Conservation (phyloP, 495 filamentous ascomycete species). For the Penicillium antarcticum region DNA sequence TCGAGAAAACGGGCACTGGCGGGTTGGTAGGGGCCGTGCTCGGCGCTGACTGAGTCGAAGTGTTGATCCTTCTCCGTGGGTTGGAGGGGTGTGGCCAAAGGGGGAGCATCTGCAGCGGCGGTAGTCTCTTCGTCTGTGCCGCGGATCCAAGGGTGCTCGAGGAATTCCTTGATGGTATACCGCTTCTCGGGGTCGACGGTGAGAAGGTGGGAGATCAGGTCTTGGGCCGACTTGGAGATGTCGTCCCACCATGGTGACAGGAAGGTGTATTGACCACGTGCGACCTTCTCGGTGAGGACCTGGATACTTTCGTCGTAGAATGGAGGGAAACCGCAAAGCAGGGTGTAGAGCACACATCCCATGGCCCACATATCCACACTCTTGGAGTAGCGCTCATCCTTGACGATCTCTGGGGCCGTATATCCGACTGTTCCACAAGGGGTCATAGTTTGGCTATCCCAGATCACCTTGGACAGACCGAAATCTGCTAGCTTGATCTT, state of each 20-base stretch:
- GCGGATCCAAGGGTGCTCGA: constrained; percentile 88
- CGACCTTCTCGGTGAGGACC: constrained; percentile 95
- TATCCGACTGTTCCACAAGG: constrained; percentile 98
- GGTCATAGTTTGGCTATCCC: constrained; percentile 99
- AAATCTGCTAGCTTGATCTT: constrained; percentile 97
- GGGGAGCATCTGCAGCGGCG: constrained; percentile 73
- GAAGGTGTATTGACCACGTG: constrained; percentile 95
- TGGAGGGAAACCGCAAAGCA: constrained; percentile 95
- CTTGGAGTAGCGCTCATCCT: constrained; percentile 98
- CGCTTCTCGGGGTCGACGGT: constrained; percentile 91
- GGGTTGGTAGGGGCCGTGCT: constrained; percentile 40
- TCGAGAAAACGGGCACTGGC: constrained; percentile 46
- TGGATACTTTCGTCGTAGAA: constrained; percentile 99
- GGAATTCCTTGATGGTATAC: constrained; percentile 83
- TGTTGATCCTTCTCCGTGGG: constrained; percentile 42
- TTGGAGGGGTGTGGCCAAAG: constrained; percentile 62
- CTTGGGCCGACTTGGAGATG: constrained; percentile 92
- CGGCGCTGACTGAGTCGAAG: constrained; percentile 29
- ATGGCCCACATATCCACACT: constrained; percentile 99
- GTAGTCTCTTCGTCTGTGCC: constrained; percentile 70
- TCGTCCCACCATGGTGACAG: constrained; percentile 99
- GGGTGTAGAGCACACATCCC: constrained; percentile 93
- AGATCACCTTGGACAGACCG: constrained; percentile 94
- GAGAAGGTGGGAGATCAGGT: constrained; percentile 88
- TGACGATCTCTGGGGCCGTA: constrained; percentile 98